Evolutionary conservation across 345 rosid genomes (phyloP).

Genomic region (Gossypium anomalum): DNA sequence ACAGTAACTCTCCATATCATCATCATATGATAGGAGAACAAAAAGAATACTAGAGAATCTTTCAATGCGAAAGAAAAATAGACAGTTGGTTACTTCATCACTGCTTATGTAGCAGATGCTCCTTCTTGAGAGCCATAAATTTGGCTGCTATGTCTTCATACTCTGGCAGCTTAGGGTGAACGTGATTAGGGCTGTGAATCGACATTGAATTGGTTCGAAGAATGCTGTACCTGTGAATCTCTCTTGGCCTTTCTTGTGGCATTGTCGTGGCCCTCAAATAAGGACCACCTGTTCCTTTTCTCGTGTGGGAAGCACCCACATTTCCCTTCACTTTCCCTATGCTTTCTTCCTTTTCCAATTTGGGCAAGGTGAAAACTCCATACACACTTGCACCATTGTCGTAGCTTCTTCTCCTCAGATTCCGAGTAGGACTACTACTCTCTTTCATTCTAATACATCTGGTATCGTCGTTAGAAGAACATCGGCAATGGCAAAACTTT

Average conservation of each 20-base stretch:
- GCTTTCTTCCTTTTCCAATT: slow-evolving; percentile 5
- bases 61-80: neutral
- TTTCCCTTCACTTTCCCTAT: slow-evolving; percentile 1
- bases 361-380: slow-evolving; percentile 20
- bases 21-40: neutral
- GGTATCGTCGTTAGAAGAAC: slow-evolving; percentile 11
- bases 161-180: slow-evolving; percentile 89
- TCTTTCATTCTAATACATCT: neutral
- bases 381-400: slow-evolving; percentile 19
- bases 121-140: slow-evolving; percentile 58
- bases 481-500: neutral
- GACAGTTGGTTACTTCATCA: neutral
- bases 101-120: slow-evolving; percentile 25
- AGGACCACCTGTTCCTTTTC: slow-evolving; percentile 22
- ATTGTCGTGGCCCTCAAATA: slow-evolving; percentile 48
- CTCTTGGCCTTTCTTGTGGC: slow-evolving; percentile 45
- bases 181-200: slow-evolving; percentile 41
- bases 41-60: neutral
- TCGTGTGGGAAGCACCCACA: neutral
- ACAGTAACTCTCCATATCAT: neutral
- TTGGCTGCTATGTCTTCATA: slow-evolving; percentile 73
- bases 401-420: slow-evolving; percentile 23
- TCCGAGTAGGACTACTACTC: slow-evolving; percentile 1
- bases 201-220: slow-evolving; percentile 40
- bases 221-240: slow-evolving; percentile 9